Evolutionary conservation across 805 yeast species (phyloP).

Genomic region (Millerozyma miso): DNA sequence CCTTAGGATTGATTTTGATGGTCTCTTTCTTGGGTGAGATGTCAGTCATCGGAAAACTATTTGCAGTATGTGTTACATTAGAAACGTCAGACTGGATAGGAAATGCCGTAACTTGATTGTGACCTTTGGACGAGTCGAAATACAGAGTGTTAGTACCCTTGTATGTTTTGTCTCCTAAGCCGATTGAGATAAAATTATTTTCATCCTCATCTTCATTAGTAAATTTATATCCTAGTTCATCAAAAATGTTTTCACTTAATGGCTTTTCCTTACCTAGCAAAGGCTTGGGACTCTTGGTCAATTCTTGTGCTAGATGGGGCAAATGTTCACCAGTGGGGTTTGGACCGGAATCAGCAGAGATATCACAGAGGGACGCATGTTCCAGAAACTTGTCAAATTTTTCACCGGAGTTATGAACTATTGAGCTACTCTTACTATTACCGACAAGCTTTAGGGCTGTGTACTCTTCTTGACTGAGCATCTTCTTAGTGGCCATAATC

Average conservation of each 20-base stretch:
- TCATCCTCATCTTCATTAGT: not conserved
- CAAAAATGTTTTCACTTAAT: constrained; percentile 21
- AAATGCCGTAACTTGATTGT: too few species aligned
- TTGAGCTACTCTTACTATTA: constrained; percentile 16
- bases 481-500: constrained; percentile 34
- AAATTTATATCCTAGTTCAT: constrained; percentile 4
- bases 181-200: not conserved
- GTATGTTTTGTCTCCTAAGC: not conserved
- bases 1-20: not conserved
- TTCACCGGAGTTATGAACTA: constrained; percentile 22
- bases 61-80: not conserved
- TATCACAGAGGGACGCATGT: constrained; percentile 30
- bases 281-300: constrained; percentile 26
- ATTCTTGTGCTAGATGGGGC: constrained; percentile 38
- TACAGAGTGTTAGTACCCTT: too few species aligned
- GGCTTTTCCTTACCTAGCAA: constrained; percentile 25
- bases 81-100: not conserved
- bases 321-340: constrained; percentile 12
- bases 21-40: not conserved
- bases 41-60: not conserved
- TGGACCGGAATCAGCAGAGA: constrained; percentile 14
- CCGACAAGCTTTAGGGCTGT: constrained; percentile 29
- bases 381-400: constrained; percentile 27
- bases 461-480: constrained; percentile 39
- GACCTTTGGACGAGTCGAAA: too few species aligned